Evolutionary conservation across 164 flowering plant species (phyloP), one percentile per base, ranked within the genome.

Genomic region (Sextonia rubra): DNA sequence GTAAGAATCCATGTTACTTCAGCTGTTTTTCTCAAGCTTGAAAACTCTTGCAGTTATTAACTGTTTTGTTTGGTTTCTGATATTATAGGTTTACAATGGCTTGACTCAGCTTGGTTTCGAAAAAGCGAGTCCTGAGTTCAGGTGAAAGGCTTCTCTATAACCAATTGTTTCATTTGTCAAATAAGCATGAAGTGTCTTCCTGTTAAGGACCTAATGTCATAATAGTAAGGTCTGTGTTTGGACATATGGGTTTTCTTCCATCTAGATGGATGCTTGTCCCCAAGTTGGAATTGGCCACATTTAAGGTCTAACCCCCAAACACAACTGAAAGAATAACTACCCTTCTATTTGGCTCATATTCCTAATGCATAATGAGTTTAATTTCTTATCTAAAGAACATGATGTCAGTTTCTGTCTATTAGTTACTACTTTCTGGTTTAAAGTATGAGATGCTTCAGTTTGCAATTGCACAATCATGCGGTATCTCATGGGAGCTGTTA

Each of bases 31-130:
- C 23, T 61, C n/a, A 24, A 29, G 27, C 23, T 60, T 75, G 60
- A 23, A 63, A 1, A 15, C 5, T 12, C 18, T 18, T 23, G 12
- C 32, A 66, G 32, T 56, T 8, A 30, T 48, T 15, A 32, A 47
- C 65, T 6, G n/a, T 71, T 68, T 64, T 5, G 56, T 58, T 44
- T 62, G 60, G 20, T 17, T 69, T 37, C 32, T 76, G 63, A 66
- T 79, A 12, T 70, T 81, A 69, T 74, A 95, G 99, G 97, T 95
- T 29, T 88, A 86, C 76, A 87, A 92, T 86, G 98, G 99, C 71
- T 73, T 95, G 89, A 92, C 99, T 78, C 94, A 90, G 70, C 44
- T 80, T 37, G 99, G 99, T 60, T 95, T 81, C 80, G 96, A 92
- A 74, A 87, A 83, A 77, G 69, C 85, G 68, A 82, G 82, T 73